Base-by-base conservation (phyloP, 192 early-diverging fungal genomes). In the Coemansia sp. region DNA sequence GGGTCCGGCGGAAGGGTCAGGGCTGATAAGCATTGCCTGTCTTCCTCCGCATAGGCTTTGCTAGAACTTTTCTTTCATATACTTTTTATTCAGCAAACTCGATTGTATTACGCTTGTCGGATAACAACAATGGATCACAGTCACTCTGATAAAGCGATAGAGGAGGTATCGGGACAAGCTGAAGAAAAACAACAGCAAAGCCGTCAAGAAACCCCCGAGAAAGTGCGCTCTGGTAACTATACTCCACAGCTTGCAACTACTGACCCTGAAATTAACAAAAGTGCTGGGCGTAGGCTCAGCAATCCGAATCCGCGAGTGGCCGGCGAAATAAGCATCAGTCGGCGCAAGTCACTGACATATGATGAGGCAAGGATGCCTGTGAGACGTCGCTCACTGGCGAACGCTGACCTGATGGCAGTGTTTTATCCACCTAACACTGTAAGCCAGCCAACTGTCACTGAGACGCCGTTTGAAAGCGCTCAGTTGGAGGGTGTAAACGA, bases 341-440 rank as follows among this genome's bases (percentile, higher is more conserved):
- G 68, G 21, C 68, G 72, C 19, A 52, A 24, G 58, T 75, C 78
- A 20, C 57, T 55, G 19, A 75, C 68, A 10, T 74, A 68, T 21
- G 72, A 65, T 9, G 78, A 80, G 36, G 61, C 66, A 8, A 67
- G 60, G 20, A 32, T 57, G 31, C 22, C 62, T 10, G 75, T 30
- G 14, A 30, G 76, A 31, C 71, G 76, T n/a, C 71, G 71, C 46
- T 74, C 71, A 8, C 71, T 79, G 55, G 76, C 76, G 23, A 67
- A 76, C 50, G 57, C 74, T 0, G 79, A 82, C 51, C 70, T 82
- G 33, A 82, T 82, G 79, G 79, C 79, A 0, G 79, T 82, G 33
- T 82, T 82, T 36, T 82, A 82, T 39, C 79, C 79, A 64, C 74
- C 79, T 9, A 70, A 63, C 70, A 72, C 30, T 10, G 54, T 76